Base-by-base conservation (phyloP, 2,329 filamentous ascomycete species). In the Nakataea oryzae region DNA sequence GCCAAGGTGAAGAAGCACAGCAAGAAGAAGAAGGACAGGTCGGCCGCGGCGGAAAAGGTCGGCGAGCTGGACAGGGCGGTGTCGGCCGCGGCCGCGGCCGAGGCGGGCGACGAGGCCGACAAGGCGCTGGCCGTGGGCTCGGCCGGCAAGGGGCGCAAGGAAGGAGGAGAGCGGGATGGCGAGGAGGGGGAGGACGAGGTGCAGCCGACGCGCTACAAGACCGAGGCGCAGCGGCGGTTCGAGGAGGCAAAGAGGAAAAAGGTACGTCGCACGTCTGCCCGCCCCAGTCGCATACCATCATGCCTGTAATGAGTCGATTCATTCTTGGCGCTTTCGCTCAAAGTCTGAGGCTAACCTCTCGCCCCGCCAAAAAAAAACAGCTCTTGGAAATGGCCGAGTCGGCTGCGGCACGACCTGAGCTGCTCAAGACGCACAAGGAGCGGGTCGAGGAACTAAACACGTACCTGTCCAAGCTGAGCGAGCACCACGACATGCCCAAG, bases 401-500 rank as follows among this genome's bases (percentile, higher is more conserved):
- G 3, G 79, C 80, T 2, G 75, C 76, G 8, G 73, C 78, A 9
- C 74, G 80, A 58, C 86, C 88, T 17, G 93, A 97, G 72, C 88
- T 96, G 21, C 85, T 93, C 67, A 97, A 97, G 80, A 96, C 93
- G 32, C 95, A 99, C 75, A 97, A 97, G 74, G 90, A 99, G 78
- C 86, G 91, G 13, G 93, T 99, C 56, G 93, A 97, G 74, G 92
- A 97, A 73, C 78, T 97, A 68, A 99, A 99, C 73, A 91, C 90
- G 66, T 97, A 97, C 73, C 78, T 99, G 47, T 95, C 91, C 66
- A 89, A 87, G 67, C 76, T 99, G 70, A 96, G 91, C 76, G 95
- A 99, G 76, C 95, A 99, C 77, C 93, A 99, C 75, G 95, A 99
- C 73, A 99, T 99, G 93, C 83, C 83, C 68, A 86, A 85, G 77